A percentile compares a stretch with the other conserved stretches of the same genome.
Conservation (phyloP, 805 yeast genomes). For the Candida odintsovae region DNA sequence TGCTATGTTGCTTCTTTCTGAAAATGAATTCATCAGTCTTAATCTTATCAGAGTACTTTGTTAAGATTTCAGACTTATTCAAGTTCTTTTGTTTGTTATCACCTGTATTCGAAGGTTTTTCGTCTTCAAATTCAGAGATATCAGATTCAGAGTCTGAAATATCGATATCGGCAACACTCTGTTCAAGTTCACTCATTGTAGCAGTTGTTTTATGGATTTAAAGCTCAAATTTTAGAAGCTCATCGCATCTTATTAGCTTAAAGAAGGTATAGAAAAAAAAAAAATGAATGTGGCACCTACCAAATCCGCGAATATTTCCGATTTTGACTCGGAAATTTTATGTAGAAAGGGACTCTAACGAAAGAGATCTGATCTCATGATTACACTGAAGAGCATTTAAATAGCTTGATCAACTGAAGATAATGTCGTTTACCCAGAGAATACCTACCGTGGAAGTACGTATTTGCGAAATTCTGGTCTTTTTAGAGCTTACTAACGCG, state of each 20-base stretch:
- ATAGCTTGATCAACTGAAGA: background rate
- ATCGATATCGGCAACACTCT: background rate
- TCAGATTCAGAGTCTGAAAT: constrained; percentile 7
- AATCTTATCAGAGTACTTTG: constrained; percentile 59
- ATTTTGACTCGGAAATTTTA: background rate
- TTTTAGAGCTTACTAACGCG: background rate
- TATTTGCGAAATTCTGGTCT: background rate
- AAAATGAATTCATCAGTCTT: constrained; percentile 54
- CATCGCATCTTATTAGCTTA: background rate
- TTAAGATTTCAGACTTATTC: constrained; percentile 45
- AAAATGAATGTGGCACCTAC: background rate
- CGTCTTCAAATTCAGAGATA: constrained; percentile 6
- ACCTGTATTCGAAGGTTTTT: background rate
- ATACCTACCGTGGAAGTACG: constrained; percentile 14
- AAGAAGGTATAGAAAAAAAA: background rate
- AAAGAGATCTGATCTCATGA: too few species aligned
- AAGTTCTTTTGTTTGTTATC: background rate
- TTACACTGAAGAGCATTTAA: background rate
- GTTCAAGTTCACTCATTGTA: background rate
- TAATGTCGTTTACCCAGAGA: constrained; percentile 7
- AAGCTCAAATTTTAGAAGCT: background rate
- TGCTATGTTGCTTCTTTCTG: constrained; percentile 52
- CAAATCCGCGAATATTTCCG: background rate
- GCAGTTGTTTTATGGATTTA: background rate
- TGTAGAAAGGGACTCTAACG: too few species aligned